phyloP scores from a whole-genome alignment of 208 protist species.

The Blastocrithidia nonstop region DNA sequence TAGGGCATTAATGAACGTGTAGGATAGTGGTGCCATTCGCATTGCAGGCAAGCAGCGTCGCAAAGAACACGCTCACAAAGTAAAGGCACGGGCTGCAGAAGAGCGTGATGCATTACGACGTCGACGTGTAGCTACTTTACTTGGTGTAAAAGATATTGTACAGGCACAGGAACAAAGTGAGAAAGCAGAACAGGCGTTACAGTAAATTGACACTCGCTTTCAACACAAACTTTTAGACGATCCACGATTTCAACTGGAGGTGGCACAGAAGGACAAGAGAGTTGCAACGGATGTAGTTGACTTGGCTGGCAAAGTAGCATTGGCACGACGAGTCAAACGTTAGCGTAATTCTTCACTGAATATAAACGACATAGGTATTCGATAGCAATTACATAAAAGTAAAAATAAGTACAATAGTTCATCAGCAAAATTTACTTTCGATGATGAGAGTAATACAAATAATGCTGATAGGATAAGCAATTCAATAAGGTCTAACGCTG shows the following conservation, averaged over 20 bases:
- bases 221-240: slow-evolving; percentile 66
- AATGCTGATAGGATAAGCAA: neutral
- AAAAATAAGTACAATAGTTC: neutral
- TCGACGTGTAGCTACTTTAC: slow-evolving; percentile 35
- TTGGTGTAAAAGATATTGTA: slow-evolving; percentile 33
- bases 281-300: slow-evolving; percentile 38
- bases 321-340: slow-evolving; percentile 30
- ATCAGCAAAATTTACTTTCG: neutral
- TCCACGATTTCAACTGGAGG: slow-evolving; percentile 75
- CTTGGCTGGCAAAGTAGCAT: slow-evolving; percentile 56
- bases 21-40: slow-evolving; percentile 23
- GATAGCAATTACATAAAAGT: neutral
- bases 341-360: slow-evolving; percentile 4
- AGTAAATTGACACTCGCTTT: slow-evolving; percentile 70
- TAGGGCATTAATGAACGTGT: slow-evolving; percentile 30
- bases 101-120: slow-evolving; percentile 56
- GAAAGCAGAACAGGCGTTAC: slow-evolving; percentile 19
- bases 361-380: too few species aligned
- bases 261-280: slow-evolving; percentile 48
- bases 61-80: slow-evolving; percentile 45
- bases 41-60: slow-evolving; percentile 54
- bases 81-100: slow-evolving; percentile 44
- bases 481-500: neutral
- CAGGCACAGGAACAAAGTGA: slow-evolving; percentile 16
- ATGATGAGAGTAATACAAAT: neutral